Conservation (phyloP, 1,284 basidiomycete genomes). For the Apiotrichum veenhuisii region DNA sequence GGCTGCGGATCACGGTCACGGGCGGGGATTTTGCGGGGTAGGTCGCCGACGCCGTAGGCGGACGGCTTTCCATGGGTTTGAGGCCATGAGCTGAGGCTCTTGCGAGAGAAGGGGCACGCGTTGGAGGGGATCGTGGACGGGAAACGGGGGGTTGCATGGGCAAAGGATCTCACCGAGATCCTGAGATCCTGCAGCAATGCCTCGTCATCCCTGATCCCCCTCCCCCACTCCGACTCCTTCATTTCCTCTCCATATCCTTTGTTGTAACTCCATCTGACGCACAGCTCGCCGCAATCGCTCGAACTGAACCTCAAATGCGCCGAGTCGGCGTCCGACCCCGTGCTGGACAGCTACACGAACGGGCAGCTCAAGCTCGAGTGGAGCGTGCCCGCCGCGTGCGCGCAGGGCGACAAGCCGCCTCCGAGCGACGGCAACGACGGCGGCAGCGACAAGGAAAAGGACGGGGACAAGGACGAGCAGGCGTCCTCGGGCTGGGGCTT, state of each 20-base stretch:
- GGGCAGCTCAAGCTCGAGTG: conserved; percentile 39
- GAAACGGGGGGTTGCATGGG: too few relatives aligned
- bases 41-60: conserved; percentile 14
- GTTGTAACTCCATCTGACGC: too few relatives aligned
- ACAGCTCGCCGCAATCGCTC: conserved; percentile 7
- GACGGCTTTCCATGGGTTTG: too few relatives aligned
- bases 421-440: conserved; percentile 1
- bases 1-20: conserved; percentile 32
- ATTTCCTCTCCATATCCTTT: too few relatives aligned
- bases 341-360: conserved; percentile 30
- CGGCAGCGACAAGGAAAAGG: conserved; percentile 4
- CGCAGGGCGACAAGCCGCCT: conserved; percentile 19
- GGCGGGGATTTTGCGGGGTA: conserved; percentile 45
- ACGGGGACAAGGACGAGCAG: neutral
- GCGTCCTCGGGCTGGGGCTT: conserved; percentile 19
- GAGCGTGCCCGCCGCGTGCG: conserved; percentile 45
- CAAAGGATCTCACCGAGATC: too few relatives aligned
- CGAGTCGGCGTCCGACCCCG: conserved; percentile 3
- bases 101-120: too few relatives aligned
- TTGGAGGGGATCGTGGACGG: too few relatives aligned
- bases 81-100: too few relatives aligned
- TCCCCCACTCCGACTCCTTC: too few relatives aligned
- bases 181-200: too few relatives aligned
- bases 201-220: too few relatives aligned
- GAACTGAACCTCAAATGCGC: conserved; percentile 14